A percentile compares a stretch with the other conserved stretches of the same genome.
Conservation (phyloP, 2,329 filamentous ascomycete species). For the Aspergillus novofumigatus region DNA sequence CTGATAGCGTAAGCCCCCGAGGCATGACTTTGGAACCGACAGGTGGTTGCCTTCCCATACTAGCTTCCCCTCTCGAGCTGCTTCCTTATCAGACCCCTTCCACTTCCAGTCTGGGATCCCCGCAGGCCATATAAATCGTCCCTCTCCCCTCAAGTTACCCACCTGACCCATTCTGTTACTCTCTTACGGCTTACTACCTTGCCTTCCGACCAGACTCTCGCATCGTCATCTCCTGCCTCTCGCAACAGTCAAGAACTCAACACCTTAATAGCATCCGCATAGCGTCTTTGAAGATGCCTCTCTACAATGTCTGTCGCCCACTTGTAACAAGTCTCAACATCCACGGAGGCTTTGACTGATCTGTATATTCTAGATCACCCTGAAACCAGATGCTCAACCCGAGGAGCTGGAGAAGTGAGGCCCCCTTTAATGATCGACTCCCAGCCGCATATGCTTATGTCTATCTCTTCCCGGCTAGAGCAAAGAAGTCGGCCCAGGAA, state of each 20-base stretch:
- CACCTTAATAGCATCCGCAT: not conserved
- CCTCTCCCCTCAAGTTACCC: not conserved
- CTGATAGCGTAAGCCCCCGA: not conserved
- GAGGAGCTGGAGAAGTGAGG: slow-evolving; percentile 66
- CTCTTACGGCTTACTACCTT: not conserved
- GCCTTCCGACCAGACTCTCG: not conserved
- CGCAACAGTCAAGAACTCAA: not conserved
- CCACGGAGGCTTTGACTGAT: not conserved
- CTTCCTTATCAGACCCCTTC: not conserved
- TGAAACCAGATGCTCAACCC: slow-evolving; percentile 65
- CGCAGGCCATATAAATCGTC: not conserved
- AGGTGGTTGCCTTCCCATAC: not conserved
- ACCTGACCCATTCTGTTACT: not conserved
- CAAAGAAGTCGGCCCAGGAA: slow-evolving; percentile 68
- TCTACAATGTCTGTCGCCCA: slow-evolving; percentile 33
- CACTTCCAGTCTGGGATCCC: not conserved
- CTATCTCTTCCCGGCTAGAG: slow-evolving; percentile 44
- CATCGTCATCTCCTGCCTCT: not conserved
- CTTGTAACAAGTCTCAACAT: not conserved
- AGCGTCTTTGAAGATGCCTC: slow-evolving; percentile 28
- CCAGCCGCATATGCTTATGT: slow-evolving; percentile 11
- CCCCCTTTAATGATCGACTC: not conserved
- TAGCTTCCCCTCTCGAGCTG: not conserved
- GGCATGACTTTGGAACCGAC: not conserved
- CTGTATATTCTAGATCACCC: slow-evolving; percentile 60